Conservation (phyloP, 108 stramenopile species). For the Poteriospumella lacustris region DNA sequence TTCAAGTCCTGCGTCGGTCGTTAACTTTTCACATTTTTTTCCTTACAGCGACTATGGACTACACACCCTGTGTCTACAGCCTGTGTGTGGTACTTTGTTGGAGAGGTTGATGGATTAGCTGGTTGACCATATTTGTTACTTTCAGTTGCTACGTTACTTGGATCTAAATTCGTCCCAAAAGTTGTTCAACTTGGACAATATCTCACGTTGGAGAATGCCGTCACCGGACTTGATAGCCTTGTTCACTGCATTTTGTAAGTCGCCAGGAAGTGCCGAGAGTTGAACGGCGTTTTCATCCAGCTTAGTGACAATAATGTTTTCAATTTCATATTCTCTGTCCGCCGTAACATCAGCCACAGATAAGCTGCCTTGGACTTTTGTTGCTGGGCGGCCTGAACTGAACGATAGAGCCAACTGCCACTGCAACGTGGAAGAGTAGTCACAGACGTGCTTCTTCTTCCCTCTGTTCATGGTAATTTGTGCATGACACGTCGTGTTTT, state of each 20-base stretch:
- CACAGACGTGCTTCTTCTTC: slow-evolving; percentile 18
- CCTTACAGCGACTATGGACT: no score
- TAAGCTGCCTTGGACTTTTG: background rate
- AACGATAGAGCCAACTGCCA: background rate
- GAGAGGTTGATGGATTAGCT: no score
- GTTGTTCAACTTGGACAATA: background rate
- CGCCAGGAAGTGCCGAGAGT: no score
- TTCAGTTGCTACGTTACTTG: background rate
- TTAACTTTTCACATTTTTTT: no score
- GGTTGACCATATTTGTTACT: no score
- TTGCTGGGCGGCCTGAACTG: background rate
- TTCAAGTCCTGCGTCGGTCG: no score
- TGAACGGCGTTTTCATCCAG: background rate
- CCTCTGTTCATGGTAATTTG: slow-evolving; percentile 7
- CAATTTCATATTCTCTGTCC: slow-evolving; percentile 16
- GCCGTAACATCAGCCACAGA: background rate
- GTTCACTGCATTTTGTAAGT: no score
- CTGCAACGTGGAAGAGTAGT: background rate
- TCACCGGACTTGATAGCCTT: background rate
- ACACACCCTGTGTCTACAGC: no score
- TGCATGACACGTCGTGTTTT: background rate
- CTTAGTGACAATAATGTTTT: background rate
- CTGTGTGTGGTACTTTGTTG: no score
- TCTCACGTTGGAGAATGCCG: background rate
- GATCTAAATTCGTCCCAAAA: background rate